Evolutionary conservation across 2,329 filamentous ascomycete species (phyloP).

Genomic region (Penicillium hesseltinei): DNA sequence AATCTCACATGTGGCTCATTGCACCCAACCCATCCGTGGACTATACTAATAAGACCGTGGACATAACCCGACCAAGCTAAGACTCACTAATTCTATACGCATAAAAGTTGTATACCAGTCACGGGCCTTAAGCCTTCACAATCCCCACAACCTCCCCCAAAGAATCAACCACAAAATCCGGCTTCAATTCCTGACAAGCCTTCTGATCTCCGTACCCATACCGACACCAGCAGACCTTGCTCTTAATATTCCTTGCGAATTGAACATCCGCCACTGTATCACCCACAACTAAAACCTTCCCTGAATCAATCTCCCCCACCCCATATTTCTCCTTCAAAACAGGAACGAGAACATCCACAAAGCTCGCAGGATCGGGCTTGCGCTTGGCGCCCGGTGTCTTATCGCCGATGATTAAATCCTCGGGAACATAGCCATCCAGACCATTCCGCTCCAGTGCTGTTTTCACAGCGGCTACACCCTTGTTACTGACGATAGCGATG

Average conservation of each 20-base stretch:
- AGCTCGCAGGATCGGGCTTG: slow-evolving; percentile 19
- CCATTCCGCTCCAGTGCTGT: slow-evolving; percentile 12
- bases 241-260: slow-evolving; percentile 15
- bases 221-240: slow-evolving; percentile 17
- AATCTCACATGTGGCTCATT: background rate
- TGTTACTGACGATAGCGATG: slow-evolving; percentile 28
- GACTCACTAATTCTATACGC: background rate
- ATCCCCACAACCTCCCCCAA: slow-evolving; percentile 10
- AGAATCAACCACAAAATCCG: slow-evolving; percentile 13
- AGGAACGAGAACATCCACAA: slow-evolving; percentile 17
- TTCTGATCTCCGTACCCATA: slow-evolving; percentile 16
- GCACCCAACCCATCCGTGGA: too few species aligned
- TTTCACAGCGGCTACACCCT: slow-evolving; percentile 20
- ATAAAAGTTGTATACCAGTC: background rate
- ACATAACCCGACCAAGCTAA: background rate
- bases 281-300: slow-evolving; percentile 12
- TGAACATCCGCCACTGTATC: slow-evolving; percentile 18
- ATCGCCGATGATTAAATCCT: slow-evolving; percentile 17
- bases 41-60: background rate
- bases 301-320: background rate
- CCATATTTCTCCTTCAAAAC: slow-evolving; percentile 8
- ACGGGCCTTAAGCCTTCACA: background rate
- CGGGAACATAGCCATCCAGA: slow-evolving; percentile 8
- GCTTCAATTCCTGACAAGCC: slow-evolving; percentile 5
- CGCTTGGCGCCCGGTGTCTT: slow-evolving; percentile 17